Percentiles rank a stretch among this genome's conserved stretches.
These are phyloP conservation scores for Cladosporium oxysporum DNA, from an alignment of 2,329 filamentous ascomycete species.

Conservation along the genomic window DNA sequence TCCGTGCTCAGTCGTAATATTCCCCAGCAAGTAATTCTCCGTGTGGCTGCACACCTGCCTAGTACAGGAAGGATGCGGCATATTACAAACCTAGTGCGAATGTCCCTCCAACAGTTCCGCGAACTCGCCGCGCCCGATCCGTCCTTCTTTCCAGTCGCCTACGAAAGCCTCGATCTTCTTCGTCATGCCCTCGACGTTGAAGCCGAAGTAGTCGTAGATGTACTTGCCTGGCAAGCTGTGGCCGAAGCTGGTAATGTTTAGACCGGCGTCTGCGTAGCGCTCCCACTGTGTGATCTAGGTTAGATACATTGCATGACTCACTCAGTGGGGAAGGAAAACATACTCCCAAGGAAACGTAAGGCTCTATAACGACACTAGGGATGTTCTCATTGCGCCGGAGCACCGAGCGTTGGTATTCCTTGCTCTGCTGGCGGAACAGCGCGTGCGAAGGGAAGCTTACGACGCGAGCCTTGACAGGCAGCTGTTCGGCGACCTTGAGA, in stretches of 20 bases:
- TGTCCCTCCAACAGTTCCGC: slow-evolving; percentile 16
- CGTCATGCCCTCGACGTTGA: slow-evolving; percentile 50
- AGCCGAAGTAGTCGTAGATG: slow-evolving; percentile 60
- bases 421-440: slow-evolving; percentile 51
- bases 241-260: slow-evolving; percentile 57
- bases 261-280: slow-evolving; percentile 59
- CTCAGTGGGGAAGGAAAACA: background rate
- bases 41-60: background rate
- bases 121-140: slow-evolving; percentile 28
- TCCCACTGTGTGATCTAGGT: slow-evolving; percentile 48
- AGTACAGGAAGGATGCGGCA: background rate
- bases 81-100: background rate
- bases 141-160: slow-evolving; percentile 40
- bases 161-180: slow-evolving; percentile 42
- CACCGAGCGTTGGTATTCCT: slow-evolving; percentile 50
- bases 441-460: slow-evolving; percentile 55
- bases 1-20: background rate
- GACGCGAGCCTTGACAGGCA: slow-evolving; percentile 47
- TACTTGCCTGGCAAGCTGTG: slow-evolving; percentile 57
- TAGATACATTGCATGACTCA: background rate
- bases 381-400: slow-evolving; percentile 44
- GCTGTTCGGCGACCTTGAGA: slow-evolving; percentile 43
- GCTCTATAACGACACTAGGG: slow-evolving; percentile 58
- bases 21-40: background rate
- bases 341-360: slow-evolving; percentile 55